Conservation (phyloP, 192 early-diverging fungal genomes). For the Coemansia sp. region DNA sequence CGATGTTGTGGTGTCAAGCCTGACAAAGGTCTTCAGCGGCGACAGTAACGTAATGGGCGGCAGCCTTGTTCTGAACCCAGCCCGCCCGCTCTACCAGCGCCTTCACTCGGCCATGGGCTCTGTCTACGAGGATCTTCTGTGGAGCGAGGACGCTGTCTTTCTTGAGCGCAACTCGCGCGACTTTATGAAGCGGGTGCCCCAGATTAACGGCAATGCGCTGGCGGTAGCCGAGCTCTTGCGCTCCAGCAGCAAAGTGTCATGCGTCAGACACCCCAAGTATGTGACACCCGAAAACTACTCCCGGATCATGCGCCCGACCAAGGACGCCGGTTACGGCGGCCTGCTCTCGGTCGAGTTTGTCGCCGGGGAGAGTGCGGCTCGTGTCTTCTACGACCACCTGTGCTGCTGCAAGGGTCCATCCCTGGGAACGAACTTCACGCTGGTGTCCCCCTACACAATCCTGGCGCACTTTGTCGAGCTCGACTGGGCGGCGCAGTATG, state of each 20-base stretch:
- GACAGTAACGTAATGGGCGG: constrained; percentile 99
- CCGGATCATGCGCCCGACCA: constrained; percentile 54
- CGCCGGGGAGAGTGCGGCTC: constrained; percentile 53
- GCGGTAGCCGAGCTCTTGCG: constrained; percentile 69
- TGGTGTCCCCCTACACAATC: constrained; percentile 92
- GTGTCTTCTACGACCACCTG: constrained; percentile 79
- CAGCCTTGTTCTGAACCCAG: constrained; percentile 82
- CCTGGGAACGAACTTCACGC: constrained; percentile 95
- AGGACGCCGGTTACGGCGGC: constrained; percentile 79
- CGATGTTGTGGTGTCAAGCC: constrained; percentile 85
- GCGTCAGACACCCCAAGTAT: constrained; percentile 86
- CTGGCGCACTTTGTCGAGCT: constrained; percentile 93
- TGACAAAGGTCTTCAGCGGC: constrained; percentile 95
- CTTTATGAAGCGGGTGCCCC: constrained; percentile 70
- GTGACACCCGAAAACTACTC: constrained; percentile 68
- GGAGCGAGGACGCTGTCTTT: constrained; percentile 93
- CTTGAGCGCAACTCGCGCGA: constrained; percentile 93
- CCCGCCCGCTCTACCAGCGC: constrained; percentile 53
- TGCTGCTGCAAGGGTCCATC: constrained; percentile 90
- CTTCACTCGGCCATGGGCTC: constrained; percentile 58
- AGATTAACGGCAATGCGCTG: constrained; percentile 82
- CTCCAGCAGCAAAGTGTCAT: constrained; percentile 66
- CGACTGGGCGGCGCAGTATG: constrained; percentile 87
- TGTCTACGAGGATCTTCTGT: constrained; percentile 81
- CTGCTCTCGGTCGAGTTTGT: constrained; percentile 81